Base-by-base conservation (phyloP, 2,329 filamentous ascomycete genomes). In the Macroventuria anomochaeta region DNA sequence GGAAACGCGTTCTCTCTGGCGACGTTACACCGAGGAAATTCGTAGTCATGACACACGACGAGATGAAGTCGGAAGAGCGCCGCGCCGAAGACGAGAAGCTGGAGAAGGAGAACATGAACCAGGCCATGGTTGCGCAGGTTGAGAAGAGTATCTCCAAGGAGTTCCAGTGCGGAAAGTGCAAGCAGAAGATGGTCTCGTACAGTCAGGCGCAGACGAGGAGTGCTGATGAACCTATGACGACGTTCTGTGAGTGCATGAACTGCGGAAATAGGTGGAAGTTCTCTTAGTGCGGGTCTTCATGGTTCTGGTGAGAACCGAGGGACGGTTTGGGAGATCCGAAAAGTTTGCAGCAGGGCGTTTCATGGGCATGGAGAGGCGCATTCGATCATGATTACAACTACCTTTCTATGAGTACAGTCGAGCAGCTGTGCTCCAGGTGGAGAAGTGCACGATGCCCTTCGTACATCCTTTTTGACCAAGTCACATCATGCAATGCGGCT, bases 101-200 rank as follows among this genome's bases (percentile, higher is more conserved):
- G 43, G 83, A 92, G 72, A 86, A 90, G 77, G 91, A 97, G 77
- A 99, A 99, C 77, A 93, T 97, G 90, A 92, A 92, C 80, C 91
- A 93, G 76, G 91, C 95, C 1, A 96, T 97, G 87, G 93, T 96
- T 10, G 90, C 93, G 52, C 89, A 93, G 81, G 89, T 87, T 15
- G 89, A 96, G 77, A 95, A 92, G 83, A 93, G 89, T 72, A 91
- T 97, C 78, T 92, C 88, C 73, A 88, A 89, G 72, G 90, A 88
- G 52, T 83, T 97, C 69, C 88, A 91, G 77, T 99, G 95, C 79
- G 86, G 91, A 70, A 93, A 92, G 76, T 99, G 95, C 78, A 90
- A 90, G 68, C 84, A 96, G 83, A 93, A 90, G 81, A 93, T 91
- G 81, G 95, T 97, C 71, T 92, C 89, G 76, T 99, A 99, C 77